Conservation (phyloP, 1,284 basidiomycete species). For the Cutaneotrichosporon sp. region DNA sequence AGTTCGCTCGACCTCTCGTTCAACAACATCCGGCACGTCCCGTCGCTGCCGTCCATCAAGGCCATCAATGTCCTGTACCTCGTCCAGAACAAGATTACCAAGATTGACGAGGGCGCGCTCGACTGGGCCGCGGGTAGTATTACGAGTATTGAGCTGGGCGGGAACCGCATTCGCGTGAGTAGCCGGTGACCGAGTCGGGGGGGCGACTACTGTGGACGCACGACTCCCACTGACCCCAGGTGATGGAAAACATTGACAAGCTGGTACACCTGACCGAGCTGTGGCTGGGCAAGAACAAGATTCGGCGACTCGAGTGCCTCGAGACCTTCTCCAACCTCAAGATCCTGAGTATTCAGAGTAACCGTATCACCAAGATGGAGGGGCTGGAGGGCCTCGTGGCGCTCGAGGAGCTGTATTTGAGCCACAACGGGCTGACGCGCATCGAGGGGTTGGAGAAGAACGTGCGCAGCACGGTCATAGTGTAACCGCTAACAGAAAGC, state of each 20-base stretch:
- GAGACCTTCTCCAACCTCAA: slow-evolving; percentile 62
- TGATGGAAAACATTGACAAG: slow-evolving; percentile 80
- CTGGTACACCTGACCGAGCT: slow-evolving; percentile 81
- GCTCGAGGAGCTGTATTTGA: slow-evolving; percentile 88
- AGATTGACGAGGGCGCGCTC: slow-evolving; percentile 61
- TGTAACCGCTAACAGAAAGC: slow-evolving; percentile 49
- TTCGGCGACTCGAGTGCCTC: slow-evolving; percentile 74
- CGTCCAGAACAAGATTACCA: slow-evolving; percentile 90
- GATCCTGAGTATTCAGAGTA: slow-evolving; percentile 85
- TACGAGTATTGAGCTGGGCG: slow-evolving; percentile 83
- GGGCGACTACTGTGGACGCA: not conserved
- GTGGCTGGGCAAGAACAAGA: slow-evolving; percentile 98
- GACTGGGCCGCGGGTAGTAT: slow-evolving; percentile 59
- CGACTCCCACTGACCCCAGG: slow-evolving; percentile 49
- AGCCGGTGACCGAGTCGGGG: not conserved
- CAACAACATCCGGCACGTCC: slow-evolving; percentile 69
- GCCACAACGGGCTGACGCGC: slow-evolving; percentile 81
- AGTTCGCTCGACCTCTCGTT: slow-evolving; percentile 90
- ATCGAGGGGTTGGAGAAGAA: slow-evolving; percentile 84
- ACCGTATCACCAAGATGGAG: slow-evolving; percentile 85
- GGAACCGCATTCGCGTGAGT: slow-evolving; percentile 77
- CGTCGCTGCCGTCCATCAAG: slow-evolving; percentile 56
- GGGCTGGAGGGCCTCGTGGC: slow-evolving; percentile 64
- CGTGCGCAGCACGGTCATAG: slow-evolving; percentile 50
- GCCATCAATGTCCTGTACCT: slow-evolving; percentile 76